Evolutionary conservation across 768 basidiomycete species (phyloP), one percentile per base, ranked within the genome.

Genomic region (Fistulinella prunicolor): DNA sequence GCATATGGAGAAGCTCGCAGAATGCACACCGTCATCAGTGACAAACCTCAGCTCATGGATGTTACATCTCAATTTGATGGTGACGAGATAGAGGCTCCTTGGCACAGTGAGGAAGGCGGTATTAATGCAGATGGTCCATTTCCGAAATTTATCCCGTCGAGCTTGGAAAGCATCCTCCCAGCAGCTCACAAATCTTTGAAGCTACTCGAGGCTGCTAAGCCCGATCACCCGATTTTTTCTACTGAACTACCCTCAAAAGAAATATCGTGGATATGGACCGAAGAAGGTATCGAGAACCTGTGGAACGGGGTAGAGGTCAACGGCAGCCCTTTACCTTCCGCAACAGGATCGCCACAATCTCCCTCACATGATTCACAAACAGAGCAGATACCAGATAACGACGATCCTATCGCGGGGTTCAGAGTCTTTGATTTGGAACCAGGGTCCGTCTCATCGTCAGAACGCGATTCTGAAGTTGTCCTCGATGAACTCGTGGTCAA

Each of bases 141-240:
- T 54, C 89, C 90, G 0, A 64, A 65, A 4, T 92, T 93, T 64
- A 78, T 92, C 49, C 76, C 79, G 4, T 53, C 56, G 6, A 70
- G 70, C 12, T 63, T 85, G 23, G 66, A 77, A 7, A 70, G 75
- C 38, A 71, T 79, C 7, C 66, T 92, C 4, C 76, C 80, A 12
- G 77, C 79, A 4, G 88, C 88, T 1, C 80, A 79, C 51, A 83
- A 79, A 56, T 91, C 90, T 0, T 65, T 92, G 9, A 72, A 76
- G 23, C 66, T 93, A 4, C 73, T 92, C 0, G 73, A 73, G 40
- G 75, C 74, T 9, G 87, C 89, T 3, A 71, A 80, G 48, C 82
- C 86, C 0, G 76, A 81, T 39, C 86, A 89, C 58, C 73, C 74
- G 0, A 62, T 87, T 10, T 65, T 88, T n/a, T 77, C 74, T 2